These are phyloP conservation scores for Wickerhamiella dianesei DNA, from an alignment of 805 yeast genomes.

Conservation along the genomic window DNA sequence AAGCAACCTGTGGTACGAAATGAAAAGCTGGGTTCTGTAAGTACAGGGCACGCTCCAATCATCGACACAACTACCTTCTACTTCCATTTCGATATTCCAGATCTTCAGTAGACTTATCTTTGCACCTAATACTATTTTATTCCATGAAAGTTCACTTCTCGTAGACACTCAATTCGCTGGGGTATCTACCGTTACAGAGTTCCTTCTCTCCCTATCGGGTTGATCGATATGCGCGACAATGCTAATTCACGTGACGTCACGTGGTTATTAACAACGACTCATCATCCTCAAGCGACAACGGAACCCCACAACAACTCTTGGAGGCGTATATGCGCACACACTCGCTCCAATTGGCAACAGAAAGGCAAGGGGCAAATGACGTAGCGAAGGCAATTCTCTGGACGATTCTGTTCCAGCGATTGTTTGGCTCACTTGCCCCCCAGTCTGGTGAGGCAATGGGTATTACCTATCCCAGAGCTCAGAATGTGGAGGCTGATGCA, in stretches of 20 bases:
- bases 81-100: conserved; percentile 69
- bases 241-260: neutral
- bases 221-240: too few species aligned
- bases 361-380: conserved; percentile 41
- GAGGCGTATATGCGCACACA: neutral
- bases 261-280: too few species aligned
- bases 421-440: conserved; percentile 53
- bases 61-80: conserved; percentile 55
- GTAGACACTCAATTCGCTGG: too few species aligned
- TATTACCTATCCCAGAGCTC: conserved; percentile 33
- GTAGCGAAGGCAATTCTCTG: conserved; percentile 47
- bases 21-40: conserved; percentile 7
- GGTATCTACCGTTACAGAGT: too few species aligned
- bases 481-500: conserved; percentile 13
- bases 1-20: neutral
- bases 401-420: conserved; percentile 53
- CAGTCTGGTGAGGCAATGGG: conserved; percentile 41
- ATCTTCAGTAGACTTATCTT: conserved; percentile 14
- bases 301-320: neutral
- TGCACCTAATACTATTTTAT: conserved; percentile 2
- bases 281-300: too few species aligned
- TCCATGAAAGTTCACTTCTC: neutral
- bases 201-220: too few species aligned
- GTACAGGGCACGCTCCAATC: conserved; percentile 34
- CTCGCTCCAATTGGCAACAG: conserved; percentile 21